Base-by-base conservation (phyloP, 2,329 filamentous ascomycete genomes). In the Exophiala bonariae region DNA sequence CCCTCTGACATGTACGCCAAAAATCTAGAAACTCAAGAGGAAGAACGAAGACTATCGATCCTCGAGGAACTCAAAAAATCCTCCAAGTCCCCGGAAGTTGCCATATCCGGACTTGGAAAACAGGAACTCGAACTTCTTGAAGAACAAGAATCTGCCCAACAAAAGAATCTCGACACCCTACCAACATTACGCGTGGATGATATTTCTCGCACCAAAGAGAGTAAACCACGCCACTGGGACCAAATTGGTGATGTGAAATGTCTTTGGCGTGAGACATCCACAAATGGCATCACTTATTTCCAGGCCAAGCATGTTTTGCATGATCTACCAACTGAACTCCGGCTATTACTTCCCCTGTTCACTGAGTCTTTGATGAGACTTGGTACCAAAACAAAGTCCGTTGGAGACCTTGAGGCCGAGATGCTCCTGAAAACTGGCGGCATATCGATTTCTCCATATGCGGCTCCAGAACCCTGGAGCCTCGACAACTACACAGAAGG, bases 391-490 rank as follows among this genome's bases (percentile, higher is more conserved):
- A 81, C 84, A 50, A 87, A 87, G 77, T 83, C 84, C 0, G 96
- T 96, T 86, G 93, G 96, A 66, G 85, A 96, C 66, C 80, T 97
- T 41, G 93, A 99, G 67, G 93, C 97, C 62, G 71, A 91, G 45
- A 96, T 99, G 66, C 97, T 97, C 67, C 78, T 97, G 22, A 95
- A 95, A 72, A 97, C 93, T 1, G 93, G 93, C 16, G 93, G 93
- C 8, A 81, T 99, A 30, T 87, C 85, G 2, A 83, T 95, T 13
- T 84, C 86, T 1, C 91, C 96, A 58, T 87, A 95, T 68, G 81
- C 86, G n/a, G 83, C 86, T 0, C 81, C 91, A 0, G 89, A 84
- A 2, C 89, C 92, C 0, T 78, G 78, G 1, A 81, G 92, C 56
- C 82, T 88, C 44, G 77, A 79, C 22, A 74, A 79, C 19, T 86